Percentiles rank a stretch among this genome's conserved stretches.
Conservation (phyloP, 331 rosid genomes). For the Quercus lobata region DNA sequence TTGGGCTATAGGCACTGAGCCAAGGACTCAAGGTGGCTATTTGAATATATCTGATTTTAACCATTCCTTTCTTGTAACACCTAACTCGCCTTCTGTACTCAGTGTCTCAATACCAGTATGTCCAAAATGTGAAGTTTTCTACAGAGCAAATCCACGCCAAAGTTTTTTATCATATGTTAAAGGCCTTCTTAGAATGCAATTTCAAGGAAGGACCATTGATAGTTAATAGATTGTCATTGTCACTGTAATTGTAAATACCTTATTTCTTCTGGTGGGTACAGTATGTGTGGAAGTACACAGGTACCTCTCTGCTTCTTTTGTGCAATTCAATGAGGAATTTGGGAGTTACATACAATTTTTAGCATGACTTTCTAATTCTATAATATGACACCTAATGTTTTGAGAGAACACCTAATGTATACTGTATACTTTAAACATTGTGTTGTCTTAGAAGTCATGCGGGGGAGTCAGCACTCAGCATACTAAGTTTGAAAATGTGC, state of each 20-base stretch:
- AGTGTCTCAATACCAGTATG: not conserved
- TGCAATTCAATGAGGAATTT: no score
- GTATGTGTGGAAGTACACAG: no score
- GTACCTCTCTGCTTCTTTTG: no score
- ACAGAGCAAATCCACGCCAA: not conserved
- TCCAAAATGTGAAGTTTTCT: constrained; percentile 9
- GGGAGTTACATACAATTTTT: no score
- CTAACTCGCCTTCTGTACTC: not conserved
- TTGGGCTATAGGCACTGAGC: constrained; percentile 30
- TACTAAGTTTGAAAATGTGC: no score
- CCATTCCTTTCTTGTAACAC: constrained; percentile 28
- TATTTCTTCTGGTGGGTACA: no score
- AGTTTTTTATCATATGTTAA: not conserved
- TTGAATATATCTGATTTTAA: constrained; percentile 3
- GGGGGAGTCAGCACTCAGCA: no score
- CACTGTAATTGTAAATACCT: not conserved
- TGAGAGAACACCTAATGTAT: no score
- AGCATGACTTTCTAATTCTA: no score
- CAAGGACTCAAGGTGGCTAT: constrained; percentile 6
- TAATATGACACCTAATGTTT: no score
- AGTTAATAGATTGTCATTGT: constrained; percentile 3
- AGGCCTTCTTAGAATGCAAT: constrained; percentile 10
- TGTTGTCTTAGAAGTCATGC: no score
- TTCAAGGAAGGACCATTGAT: constrained; percentile 10
- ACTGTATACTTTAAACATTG: no score